phyloP scores from a whole-genome alignment of 2,329 filamentous ascomycete species.

The Blastomyces silverae region DNA sequence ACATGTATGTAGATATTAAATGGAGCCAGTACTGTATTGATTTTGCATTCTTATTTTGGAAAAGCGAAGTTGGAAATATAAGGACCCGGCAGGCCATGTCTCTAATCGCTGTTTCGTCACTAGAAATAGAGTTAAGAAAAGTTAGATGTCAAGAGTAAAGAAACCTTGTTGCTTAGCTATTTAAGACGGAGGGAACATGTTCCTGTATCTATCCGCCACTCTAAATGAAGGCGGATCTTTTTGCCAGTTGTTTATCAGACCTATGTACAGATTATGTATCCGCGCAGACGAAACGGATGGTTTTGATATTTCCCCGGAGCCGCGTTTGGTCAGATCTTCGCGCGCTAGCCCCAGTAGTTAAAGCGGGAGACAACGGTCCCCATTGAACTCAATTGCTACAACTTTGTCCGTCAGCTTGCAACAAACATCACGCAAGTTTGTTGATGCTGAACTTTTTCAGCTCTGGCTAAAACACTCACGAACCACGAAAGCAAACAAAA shows the following conservation, averaged over 20 bases:
- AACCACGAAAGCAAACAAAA: neutral
- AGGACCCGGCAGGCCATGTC: too few species aligned
- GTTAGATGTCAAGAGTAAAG: too few species aligned
- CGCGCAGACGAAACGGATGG: neutral
- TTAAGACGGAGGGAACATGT: too few species aligned
- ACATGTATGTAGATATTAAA: neutral
- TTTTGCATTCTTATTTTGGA: neutral
- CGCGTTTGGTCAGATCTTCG: neutral
- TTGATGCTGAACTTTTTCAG: neutral
- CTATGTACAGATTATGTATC: too few species aligned
- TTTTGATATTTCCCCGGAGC: too few species aligned
- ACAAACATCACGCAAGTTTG: neutral
- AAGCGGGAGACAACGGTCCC: neutral
- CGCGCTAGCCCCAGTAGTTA: neutral
- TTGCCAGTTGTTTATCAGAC: too few species aligned
- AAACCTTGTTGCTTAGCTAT: too few species aligned
- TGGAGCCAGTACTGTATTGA: neutral
- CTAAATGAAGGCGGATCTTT: too few species aligned
- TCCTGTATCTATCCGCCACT: too few species aligned
- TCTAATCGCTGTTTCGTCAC: too few species aligned
- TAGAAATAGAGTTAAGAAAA: too few species aligned
- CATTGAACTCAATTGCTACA: neutral
- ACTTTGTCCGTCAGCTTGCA: neutral
- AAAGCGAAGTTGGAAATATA: too few species aligned
- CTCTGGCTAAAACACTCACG: neutral